Percentiles rank a stretch among this genome's conserved stretches.
phyloP scores from a whole-genome alignment of 2,329 filamentous ascomycete genomes.

The Helicocarpus griseus region DNA sequence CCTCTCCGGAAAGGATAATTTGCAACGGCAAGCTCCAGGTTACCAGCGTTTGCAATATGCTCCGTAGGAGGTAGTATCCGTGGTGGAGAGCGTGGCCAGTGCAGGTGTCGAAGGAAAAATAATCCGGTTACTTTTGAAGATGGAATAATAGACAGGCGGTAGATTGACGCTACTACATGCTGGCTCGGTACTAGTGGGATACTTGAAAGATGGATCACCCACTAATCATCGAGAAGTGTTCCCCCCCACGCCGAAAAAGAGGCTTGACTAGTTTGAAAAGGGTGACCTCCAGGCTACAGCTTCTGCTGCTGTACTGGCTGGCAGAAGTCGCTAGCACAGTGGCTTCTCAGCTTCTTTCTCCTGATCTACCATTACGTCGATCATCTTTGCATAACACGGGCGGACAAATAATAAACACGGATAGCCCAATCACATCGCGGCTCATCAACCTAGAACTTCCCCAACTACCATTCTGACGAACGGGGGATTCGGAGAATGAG shows the following conservation, averaged over 20 bases:
- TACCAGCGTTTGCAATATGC: slow-evolving; percentile 2
- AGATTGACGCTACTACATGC: not conserved
- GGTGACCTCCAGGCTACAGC: not conserved
- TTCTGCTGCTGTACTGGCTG: not conserved
- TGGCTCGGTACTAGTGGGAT: not conserved
- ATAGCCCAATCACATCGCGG: slow-evolving; percentile 3
- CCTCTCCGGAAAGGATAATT: not conserved
- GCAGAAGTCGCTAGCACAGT: too few species aligned
- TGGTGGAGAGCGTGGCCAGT: slow-evolving; percentile 4
- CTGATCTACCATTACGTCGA: slow-evolving; percentile 7
- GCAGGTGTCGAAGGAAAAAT: not conserved
- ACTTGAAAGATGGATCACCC: slow-evolving; percentile 3
- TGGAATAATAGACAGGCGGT: not conserved
- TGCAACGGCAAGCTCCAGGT: not conserved
- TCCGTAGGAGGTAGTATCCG: slow-evolving; percentile 6
- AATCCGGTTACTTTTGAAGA: not conserved
- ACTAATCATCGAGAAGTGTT: not conserved
- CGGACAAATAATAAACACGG: not conserved
- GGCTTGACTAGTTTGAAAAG: not conserved
- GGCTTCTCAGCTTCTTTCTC: slow-evolving; percentile 1
- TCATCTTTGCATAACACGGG: slow-evolving; percentile 3
- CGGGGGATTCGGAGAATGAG: not conserved
- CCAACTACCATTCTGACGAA: not conserved
- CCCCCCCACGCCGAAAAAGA: not conserved
- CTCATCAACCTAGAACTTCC: not conserved